A percentile compares a stretch with the other conserved stretches of the same genome.
These are phyloP conservation scores for Brassica carinata DNA, from an alignment of 345 rosid species.

Conservation along the genomic window DNA sequence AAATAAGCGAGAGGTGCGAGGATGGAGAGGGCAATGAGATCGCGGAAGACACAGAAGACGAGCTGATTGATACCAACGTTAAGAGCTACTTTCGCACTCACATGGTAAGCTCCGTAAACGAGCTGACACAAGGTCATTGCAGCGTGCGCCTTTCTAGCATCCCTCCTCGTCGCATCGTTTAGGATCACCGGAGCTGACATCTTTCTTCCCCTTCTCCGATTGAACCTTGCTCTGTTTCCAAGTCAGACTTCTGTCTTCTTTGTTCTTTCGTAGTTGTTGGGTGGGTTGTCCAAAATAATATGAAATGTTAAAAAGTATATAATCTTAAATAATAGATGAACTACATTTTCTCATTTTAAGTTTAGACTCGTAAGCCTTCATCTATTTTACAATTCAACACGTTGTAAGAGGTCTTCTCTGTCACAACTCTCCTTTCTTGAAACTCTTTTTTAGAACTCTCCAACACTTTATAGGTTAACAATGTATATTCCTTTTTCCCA, in stretches of 20 bases:
- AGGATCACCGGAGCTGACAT: slow-evolving; percentile 39
- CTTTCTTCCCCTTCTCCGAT: not conserved
- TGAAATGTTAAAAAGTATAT: not conserved
- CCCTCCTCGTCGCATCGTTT: slow-evolving; percentile 42
- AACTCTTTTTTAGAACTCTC: not conserved
- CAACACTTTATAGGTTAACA: not conserved
- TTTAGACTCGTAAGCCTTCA: not conserved
- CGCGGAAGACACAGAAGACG: slow-evolving; percentile 91
- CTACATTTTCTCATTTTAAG: not conserved
- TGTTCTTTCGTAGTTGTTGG: slow-evolving; percentile 2
- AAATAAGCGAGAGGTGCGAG: slow-evolving; percentile 85
- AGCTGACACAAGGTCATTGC: slow-evolving; percentile 86
- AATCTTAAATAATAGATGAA: not conserved
- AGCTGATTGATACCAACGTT: slow-evolving; percentile 90
- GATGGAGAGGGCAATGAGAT: slow-evolving; percentile 84
- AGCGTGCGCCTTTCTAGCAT: slow-evolving; percentile 64
- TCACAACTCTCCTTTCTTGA: not conserved
- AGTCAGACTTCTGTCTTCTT: not conserved
- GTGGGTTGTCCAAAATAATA: not conserved
- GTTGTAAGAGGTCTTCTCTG: not conserved
- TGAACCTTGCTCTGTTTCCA: not conserved
- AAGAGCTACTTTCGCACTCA: slow-evolving; percentile 90
- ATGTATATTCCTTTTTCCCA: not conserved
- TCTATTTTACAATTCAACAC: not conserved
- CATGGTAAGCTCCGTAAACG: slow-evolving; percentile 87